phyloP scores from a whole-genome alignment of 2,329 filamentous ascomycete species.

The Tolypocladium cylindrosporum region DNA sequence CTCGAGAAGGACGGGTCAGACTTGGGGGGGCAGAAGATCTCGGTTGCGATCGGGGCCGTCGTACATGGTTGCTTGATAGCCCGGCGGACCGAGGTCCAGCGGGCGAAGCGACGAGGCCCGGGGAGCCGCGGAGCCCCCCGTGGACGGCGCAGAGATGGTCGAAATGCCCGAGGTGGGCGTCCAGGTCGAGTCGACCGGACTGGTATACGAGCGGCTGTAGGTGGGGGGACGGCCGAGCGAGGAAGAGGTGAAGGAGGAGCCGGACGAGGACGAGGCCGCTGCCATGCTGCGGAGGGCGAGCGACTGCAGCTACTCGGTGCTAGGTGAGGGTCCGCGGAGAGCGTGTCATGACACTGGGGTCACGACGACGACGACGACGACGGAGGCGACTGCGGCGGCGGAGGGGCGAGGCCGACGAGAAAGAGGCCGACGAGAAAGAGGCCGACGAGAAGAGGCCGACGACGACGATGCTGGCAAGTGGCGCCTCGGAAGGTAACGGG shows the following conservation, averaged over 20 bases:
- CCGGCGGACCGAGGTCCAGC: conserved; percentile 41
- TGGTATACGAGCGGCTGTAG: conserved; percentile 30
- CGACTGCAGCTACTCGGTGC: conserved; percentile 1
- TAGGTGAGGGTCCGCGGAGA: background rate
- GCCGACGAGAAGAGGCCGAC: background rate
- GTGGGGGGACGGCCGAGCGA: conserved; percentile 31
- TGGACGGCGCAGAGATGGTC: conserved; percentile 33
- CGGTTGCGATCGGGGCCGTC: background rate
- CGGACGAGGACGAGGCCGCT: conserved; percentile 31
- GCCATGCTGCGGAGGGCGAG: conserved; percentile 21
- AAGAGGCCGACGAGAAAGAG: background rate
- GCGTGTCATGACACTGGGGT: conserved; percentile 6
- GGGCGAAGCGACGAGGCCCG: conserved; percentile 28
- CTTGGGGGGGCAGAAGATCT: background rate
- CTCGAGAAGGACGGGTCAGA: conserved; percentile 9
- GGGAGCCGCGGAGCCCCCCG: conserved; percentile 19
- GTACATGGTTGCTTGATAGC: conserved; percentile 45
- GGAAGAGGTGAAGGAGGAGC: conserved; percentile 38
- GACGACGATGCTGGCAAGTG: background rate
- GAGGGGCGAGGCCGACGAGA: background rate
- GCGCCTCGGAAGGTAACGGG: background rate
- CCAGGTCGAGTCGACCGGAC: conserved; percentile 34
- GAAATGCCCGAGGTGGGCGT: conserved; percentile 33
- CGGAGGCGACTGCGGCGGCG: too few species aligned
- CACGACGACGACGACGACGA: too few species aligned